A percentile compares a stretch with the other conserved stretches of the same genome.
Evolutionary conservation across 2,329 filamentous ascomycete species (phyloP).

Genomic region (Verticillium longisporum): DNA sequence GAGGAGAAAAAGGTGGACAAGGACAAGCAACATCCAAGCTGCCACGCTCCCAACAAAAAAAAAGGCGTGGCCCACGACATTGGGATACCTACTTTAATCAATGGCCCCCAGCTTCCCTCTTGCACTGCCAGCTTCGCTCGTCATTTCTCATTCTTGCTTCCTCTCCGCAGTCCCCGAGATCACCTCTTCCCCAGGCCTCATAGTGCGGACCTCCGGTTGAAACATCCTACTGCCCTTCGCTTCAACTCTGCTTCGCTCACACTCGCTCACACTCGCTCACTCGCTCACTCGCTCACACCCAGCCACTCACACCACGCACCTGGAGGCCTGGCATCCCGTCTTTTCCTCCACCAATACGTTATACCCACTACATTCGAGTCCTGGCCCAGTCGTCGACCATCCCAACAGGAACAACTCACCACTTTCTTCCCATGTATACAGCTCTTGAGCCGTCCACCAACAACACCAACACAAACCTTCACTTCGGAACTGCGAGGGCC

Average conservation of each 20-base stretch:
- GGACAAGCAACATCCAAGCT: background rate
- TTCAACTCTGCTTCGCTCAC: background rate
- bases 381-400: background rate
- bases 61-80: background rate
- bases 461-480: background rate
- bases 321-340: background rate
- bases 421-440: background rate
- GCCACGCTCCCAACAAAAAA: background rate
- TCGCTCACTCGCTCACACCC: background rate
- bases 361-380: no score
- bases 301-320: background rate
- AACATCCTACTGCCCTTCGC: background rate
- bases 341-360: background rate
- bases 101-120: background rate
- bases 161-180: background rate
- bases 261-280: background rate
- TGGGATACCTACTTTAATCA: background rate
- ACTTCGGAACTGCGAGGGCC: background rate
- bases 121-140: background rate
- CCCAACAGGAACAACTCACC: background rate
- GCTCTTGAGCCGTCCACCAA: background rate
- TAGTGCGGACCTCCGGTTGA: background rate
- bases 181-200: background rate
- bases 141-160: background rate
- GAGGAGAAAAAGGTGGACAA: background rate